Conservation (phyloP, 2,329 filamentous ascomycete genomes). For the Lomentospora prolificans region DNA sequence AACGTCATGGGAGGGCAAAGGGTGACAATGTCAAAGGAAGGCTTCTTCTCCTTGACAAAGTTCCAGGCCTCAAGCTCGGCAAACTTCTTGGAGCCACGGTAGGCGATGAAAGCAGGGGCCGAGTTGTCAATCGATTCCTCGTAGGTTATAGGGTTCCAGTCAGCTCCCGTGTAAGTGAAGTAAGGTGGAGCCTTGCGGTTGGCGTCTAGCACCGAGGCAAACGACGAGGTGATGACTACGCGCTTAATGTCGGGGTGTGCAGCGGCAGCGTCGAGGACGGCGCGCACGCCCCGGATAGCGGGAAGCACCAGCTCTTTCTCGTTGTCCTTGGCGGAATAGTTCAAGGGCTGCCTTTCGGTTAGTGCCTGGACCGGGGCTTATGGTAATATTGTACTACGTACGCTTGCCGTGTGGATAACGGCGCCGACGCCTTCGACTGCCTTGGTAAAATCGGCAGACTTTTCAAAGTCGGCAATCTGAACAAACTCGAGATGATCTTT, state of each 20-base stretch:
- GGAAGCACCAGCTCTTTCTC: slow-evolving; percentile 34
- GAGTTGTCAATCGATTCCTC: slow-evolving; percentile 33
- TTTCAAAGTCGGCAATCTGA: slow-evolving; percentile 21
- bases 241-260: slow-evolving; percentile 17
- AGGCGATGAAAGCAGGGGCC: slow-evolving; percentile 28
- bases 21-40: slow-evolving; percentile 31
- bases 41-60: slow-evolving; percentile 23
- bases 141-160: slow-evolving; percentile 48
- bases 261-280: slow-evolving; percentile 26
- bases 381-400: no score
- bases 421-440: slow-evolving; percentile 18
- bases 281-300: slow-evolving; percentile 33
- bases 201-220: slow-evolving; percentile 52
- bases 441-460: slow-evolving; percentile 14
- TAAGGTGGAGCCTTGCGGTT: slow-evolving; percentile 35
- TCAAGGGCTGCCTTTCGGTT: slow-evolving; percentile 30
- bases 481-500: slow-evolving; percentile 21
- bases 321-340: slow-evolving; percentile 31
- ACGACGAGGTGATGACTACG: slow-evolving; percentile 54
- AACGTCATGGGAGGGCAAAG: slow-evolving; percentile 36
- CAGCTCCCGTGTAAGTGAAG: slow-evolving; percentile 41
- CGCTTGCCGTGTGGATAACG: slow-evolving; percentile 28
- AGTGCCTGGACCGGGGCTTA: no score
- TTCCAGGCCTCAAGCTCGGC: slow-evolving; percentile 25
- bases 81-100: slow-evolving; percentile 24